phyloP scores from a whole-genome alignment of 208 protist genomes.

The Crithidia expoeki region DNA sequence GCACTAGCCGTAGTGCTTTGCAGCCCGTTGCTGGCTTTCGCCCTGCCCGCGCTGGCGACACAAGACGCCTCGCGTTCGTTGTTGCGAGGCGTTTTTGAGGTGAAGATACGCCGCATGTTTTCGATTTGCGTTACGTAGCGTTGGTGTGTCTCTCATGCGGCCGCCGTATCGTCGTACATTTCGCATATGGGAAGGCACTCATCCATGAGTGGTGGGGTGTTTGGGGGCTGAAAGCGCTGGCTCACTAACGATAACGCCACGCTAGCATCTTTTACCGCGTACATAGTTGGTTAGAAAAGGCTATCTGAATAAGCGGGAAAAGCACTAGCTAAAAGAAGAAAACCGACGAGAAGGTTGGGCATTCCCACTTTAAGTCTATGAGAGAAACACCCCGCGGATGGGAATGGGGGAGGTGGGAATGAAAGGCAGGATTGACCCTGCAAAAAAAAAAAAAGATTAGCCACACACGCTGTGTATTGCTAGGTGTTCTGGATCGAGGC shows the following conservation, averaged over 20 bases:
- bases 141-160: slow-evolving; percentile 45
- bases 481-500: too few relatives aligned
- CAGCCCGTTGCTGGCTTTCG: neutral
- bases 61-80: slow-evolving; percentile 19
- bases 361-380: too few relatives aligned
- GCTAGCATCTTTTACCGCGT: slow-evolving; percentile 48
- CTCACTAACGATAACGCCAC: slow-evolving; percentile 38
- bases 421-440: neutral
- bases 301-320: neutral
- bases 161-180: slow-evolving; percentile 35
- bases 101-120: slow-evolving; percentile 31
- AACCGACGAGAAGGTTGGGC: neutral
- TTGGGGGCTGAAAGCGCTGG: slow-evolving; percentile 38
- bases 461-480: neutral
- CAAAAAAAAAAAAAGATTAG: neutral
- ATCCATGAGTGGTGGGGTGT: slow-evolving; percentile 34
- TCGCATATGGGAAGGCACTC: slow-evolving; percentile 47
- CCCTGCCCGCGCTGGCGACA: neutral
- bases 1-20: neutral
- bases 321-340: slow-evolving; percentile 13
- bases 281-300: slow-evolving; percentile 33
- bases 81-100: slow-evolving; percentile 30
- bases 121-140: slow-evolving; percentile 42
- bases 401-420: too few relatives aligned
- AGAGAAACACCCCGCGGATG: too few relatives aligned